These are phyloP conservation scores for Pestalotiopsis sp. DNA, from an alignment of 2,329 filamentous ascomycete species.

Conservation along the genomic window DNA sequence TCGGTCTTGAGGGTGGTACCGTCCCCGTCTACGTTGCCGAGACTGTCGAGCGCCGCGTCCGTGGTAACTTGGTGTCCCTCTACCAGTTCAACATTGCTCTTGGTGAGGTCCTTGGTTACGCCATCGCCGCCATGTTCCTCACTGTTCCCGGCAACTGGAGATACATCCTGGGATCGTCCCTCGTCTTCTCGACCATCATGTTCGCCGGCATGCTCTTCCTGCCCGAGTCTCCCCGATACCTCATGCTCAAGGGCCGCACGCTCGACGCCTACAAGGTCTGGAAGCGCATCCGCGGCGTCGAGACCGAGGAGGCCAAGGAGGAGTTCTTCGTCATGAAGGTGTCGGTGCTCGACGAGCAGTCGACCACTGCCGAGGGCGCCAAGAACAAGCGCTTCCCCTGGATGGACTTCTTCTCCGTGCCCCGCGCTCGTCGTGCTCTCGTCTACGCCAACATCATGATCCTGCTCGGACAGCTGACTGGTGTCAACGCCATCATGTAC, in stretches of 20 bases:
- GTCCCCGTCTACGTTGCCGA: conserved; percentile 77
- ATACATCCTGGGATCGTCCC: conserved; percentile 73
- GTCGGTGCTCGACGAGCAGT: conserved; percentile 60
- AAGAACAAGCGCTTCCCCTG: conserved; percentile 64
- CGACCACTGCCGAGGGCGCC: conserved; percentile 50
- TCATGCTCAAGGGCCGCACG: conserved; percentile 67
- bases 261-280: conserved; percentile 69
- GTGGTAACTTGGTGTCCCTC: conserved; percentile 73
- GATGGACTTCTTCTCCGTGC: conserved; percentile 75
- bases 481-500: conserved; percentile 73
- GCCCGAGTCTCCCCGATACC: conserved; percentile 69
- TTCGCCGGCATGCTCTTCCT: conserved; percentile 70
- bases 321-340: conserved; percentile 75
- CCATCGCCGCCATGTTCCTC: conserved; percentile 73
- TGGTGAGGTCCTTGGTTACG: conserved; percentile 74
- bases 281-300: conserved; percentile 70
- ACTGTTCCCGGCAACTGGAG: conserved; percentile 72
- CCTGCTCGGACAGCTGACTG: conserved; percentile 70
- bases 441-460: conserved; percentile 73
- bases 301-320: conserved; percentile 59
- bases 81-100: conserved; percentile 79
- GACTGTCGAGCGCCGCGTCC: conserved; percentile 66
- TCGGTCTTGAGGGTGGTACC: conserved; percentile 74
- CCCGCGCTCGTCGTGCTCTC: conserved; percentile 66
- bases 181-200: conserved; percentile 70